phyloP scores from a whole-genome alignment of 1,139 yeast genomes.

The Debaryomyces udenii region DNA sequence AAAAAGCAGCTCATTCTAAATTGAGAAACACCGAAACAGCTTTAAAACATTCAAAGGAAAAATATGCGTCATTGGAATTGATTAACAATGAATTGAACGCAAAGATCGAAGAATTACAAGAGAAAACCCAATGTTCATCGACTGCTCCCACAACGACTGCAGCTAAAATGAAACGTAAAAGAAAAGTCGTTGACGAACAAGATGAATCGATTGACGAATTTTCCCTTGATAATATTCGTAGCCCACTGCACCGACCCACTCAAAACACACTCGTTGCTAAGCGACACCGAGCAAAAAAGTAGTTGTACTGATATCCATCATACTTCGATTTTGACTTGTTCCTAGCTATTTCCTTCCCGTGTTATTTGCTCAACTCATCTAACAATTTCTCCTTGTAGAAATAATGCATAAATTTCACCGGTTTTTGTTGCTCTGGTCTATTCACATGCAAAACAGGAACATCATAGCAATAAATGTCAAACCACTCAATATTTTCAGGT shows the following conservation, averaged over 20 bases:
- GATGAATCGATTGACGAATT: conserved; percentile 5
- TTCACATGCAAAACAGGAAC: conserved; percentile 86
- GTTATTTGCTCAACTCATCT: conserved; percentile 41
- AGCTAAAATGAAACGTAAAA: background rate
- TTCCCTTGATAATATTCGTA: conserved; percentile 8
- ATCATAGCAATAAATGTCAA: conserved; percentile 83
- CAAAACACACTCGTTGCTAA: background rate
- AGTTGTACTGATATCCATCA: background rate
- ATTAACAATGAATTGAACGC: background rate
- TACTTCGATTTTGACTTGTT: background rate
- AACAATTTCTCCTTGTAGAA: conserved; percentile 60
- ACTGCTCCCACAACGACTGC: background rate
- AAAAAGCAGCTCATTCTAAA: background rate
- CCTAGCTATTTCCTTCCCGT: no score
- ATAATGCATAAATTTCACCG: conserved; percentile 77
- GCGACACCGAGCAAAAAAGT: conserved; percentile 1
- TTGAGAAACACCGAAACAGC: background rate
- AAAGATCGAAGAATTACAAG: background rate
- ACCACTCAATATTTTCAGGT: conserved; percentile 71
- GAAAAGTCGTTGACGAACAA: background rate
- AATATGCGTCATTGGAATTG: background rate
- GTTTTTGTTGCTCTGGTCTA: conserved; percentile 44
- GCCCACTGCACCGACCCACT: conserved; percentile 1
- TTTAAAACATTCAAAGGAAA: background rate
- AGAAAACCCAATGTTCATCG: background rate